phyloP scores from a whole-genome alignment of 352 stramenopile genomes.

The Phytopythium chamaehyphon region DNA sequence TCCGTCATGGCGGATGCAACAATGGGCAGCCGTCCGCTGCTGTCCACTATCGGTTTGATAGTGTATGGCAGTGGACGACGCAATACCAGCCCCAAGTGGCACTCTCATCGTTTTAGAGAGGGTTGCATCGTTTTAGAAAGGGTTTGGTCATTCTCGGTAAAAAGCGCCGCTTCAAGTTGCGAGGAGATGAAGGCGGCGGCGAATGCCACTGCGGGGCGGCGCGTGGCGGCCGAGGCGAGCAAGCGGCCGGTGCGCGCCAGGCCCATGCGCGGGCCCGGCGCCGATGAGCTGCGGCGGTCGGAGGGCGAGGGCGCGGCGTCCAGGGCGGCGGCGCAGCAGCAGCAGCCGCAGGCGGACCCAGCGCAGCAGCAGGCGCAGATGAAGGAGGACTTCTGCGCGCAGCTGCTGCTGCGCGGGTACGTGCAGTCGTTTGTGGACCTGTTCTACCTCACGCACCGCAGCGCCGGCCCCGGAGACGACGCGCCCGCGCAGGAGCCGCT shows the following conservation, averaged over 20 bases:
- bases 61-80: too few species aligned
- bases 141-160: too few species aligned
- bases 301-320: slow-evolving; percentile 6
- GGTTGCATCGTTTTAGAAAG: too few species aligned
- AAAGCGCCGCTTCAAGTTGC: background rate
- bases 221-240: slow-evolving; percentile 31
- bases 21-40: too few species aligned
- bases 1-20: too few species aligned
- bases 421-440: slow-evolving; percentile 94
- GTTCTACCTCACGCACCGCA: slow-evolving; percentile 91
- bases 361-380: slow-evolving; percentile 49
- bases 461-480: slow-evolving; percentile 19
- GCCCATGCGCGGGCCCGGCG: slow-evolving; percentile 48
- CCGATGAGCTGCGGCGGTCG: slow-evolving; percentile 1
- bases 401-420: slow-evolving; percentile 86
- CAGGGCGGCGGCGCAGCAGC: slow-evolving; percentile 3
- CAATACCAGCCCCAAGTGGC: too few species aligned
- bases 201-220: background rate
- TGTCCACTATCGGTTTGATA: too few species aligned
- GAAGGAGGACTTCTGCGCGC: slow-evolving; percentile 78
- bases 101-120: too few species aligned
- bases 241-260: slow-evolving; percentile 54
- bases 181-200: background rate
- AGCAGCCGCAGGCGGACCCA: slow-evolving; percentile 9
- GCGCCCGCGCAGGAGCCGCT: slow-evolving; percentile 5